These are phyloP conservation scores for Puccinia brachypodii DNA, from an alignment of 1,284 basidiomycete genomes.

Conservation along the genomic window DNA sequence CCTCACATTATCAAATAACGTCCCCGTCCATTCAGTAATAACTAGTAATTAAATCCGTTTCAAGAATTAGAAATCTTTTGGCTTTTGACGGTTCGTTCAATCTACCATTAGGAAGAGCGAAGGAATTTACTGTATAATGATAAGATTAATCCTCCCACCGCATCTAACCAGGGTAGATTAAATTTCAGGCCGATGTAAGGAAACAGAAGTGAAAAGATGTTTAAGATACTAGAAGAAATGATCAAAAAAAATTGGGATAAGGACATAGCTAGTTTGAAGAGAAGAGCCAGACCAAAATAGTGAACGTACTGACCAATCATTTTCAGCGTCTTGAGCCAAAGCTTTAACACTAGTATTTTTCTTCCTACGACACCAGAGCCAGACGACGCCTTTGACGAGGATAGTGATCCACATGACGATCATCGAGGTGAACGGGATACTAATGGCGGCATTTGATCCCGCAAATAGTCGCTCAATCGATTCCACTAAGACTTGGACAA, in stretches of 20 bases:
- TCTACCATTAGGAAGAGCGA: neutral
- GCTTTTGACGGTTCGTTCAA: neutral
- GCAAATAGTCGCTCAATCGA: slow-evolving; percentile 58
- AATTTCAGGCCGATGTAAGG: slow-evolving; percentile 58
- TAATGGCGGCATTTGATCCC: slow-evolving; percentile 44
- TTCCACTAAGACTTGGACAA: slow-evolving; percentile 61
- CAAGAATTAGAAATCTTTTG: neutral
- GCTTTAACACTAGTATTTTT: slow-evolving; percentile 58
- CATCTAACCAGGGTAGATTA: slow-evolving; percentile 58
- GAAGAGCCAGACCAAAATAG: too few species aligned
- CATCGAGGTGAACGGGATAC: slow-evolving; percentile 55
- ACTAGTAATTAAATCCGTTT: slow-evolving; percentile 50
- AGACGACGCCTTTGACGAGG: slow-evolving; percentile 61
- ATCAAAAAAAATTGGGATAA: neutral
- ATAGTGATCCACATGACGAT: slow-evolving; percentile 63
- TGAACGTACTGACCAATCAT: slow-evolving; percentile 58
- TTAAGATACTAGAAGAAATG: slow-evolving; percentile 59
- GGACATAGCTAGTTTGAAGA: too few species aligned
- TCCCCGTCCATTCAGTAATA: slow-evolving; percentile 59
- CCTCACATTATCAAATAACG: slow-evolving; percentile 59
- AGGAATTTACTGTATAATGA: slow-evolving; percentile 57
- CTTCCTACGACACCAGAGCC: slow-evolving; percentile 58
- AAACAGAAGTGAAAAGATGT: slow-evolving; percentile 63
- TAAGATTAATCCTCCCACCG: slow-evolving; percentile 60
- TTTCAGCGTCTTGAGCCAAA: slow-evolving; percentile 61